These are phyloP conservation scores for Ophiocordyceps robertsii DNA, from an alignment of 2,329 filamentous ascomycete genomes.

Conservation along the genomic window DNA sequence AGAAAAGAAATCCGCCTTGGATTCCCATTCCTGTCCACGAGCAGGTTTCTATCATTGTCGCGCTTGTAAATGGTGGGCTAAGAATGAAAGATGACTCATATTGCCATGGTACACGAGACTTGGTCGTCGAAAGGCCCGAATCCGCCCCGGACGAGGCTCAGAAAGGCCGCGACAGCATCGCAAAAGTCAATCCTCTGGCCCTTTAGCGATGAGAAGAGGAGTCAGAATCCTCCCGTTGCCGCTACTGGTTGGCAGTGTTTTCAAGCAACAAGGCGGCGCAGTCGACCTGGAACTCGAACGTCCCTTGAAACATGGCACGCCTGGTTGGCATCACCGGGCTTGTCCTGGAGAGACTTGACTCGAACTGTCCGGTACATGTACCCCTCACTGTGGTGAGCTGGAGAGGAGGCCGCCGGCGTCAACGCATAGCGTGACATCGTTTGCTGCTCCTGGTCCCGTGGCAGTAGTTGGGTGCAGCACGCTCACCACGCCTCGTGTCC, in stretches of 20 bases:
- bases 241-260: not conserved
- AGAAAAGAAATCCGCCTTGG: not conserved
- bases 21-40: not conserved
- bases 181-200: not conserved
- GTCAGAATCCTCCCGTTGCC: not conserved
- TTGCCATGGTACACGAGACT: not conserved
- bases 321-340: not conserved
- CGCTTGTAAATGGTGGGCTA: not conserved
- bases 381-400: not conserved
- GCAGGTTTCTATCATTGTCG: not conserved
- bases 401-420: not conserved
- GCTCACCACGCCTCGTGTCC: not conserved
- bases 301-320: not conserved
- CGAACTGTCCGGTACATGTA: not conserved
- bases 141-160: not conserved
- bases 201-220: not conserved
- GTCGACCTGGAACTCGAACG: not conserved
- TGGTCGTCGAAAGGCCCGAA: not conserved
- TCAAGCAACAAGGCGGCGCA: not conserved
- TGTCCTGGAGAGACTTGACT: not conserved
- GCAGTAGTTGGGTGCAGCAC: not conserved
- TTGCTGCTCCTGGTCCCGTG: not conserved
- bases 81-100: not conserved
- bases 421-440: not conserved
- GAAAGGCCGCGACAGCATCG: not conserved